Base-by-base conservation (phyloP, 352 stramenopile species). In the Peronospora belbahrii region DNA sequence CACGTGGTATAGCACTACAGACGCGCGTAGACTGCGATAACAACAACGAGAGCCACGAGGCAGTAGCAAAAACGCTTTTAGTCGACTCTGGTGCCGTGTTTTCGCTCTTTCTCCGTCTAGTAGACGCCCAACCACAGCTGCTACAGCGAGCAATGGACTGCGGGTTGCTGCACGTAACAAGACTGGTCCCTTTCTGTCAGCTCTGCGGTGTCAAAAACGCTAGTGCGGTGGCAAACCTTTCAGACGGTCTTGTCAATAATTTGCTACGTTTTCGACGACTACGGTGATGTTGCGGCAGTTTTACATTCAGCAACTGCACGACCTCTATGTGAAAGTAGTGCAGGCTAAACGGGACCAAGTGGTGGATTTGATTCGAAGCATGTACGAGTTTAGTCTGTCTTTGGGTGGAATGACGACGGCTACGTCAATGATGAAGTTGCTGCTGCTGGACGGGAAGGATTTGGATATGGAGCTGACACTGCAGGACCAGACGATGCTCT, bases 101-200 rank as follows among this genome's bases (percentile, higher is more conserved):
- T 25, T 58, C 42, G 49, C 54, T 84, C 2, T 77, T 74, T 28
- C 43, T 56, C 35, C 67, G 59, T 8, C 42, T 73, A 17, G 24
- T 36, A 14, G 37, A 52, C 7, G 35, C 14, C 2, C 33, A 43
- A 0, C 22, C 47, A 1, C 18, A 50, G 20, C 58, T 78, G 18
- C 14, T 65, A 6, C 23, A 45, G 9, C 45, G 65, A 15, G 50
- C 67, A 28, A 11, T 24, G 3, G 22, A 44, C 19, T 39, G 36
- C 8, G 59, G 42, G 0, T 8, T 68, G 32, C 46, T 87, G n/a
- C 74, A 85, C 27, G 48, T 80, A 19, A 67, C 74, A 38, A 50
- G 73, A 13, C n/a, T 89, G 14, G 55, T 52, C 2, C 70, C 74
- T 6, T 84, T 86, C 46, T 86, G 77, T 48, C 70, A 84, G 43